Evolutionary conservation across 1,284 basidiomycete genomes (phyloP), one percentile per base, ranked within the genome.

Genomic region (Mycena sp.): DNA sequence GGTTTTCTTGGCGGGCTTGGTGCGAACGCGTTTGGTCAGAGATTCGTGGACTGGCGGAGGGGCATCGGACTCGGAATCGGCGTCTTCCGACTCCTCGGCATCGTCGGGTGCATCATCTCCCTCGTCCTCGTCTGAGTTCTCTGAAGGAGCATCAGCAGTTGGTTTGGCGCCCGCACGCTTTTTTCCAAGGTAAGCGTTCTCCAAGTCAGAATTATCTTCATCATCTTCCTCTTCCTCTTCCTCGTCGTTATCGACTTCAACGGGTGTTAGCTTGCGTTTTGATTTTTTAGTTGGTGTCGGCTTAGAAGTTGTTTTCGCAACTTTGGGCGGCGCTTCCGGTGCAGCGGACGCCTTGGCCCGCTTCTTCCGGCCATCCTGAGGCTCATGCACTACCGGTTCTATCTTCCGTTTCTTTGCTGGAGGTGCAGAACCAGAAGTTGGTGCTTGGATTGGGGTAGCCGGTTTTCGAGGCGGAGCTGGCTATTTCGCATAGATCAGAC

Each of bases 1-100:
- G 1, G 32, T 17, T 28, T 67, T 67, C 48, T 64, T 64, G 3
- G 53, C 50, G 29, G 65, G 52, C 43, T 67, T 67, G 21, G 51
- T 53, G n/a, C 65, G 65, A 19, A 58, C 58, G 28, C 65, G 61
- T 50, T 64, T 63, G 21, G 58, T 56, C 14, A 85, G 56, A 7
- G 81, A 80, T 69, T 86, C 84, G 63, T 86, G 87, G 26, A 85
- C 79, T 4, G 84, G 78, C 21, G 73, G 75, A 3, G 77, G 74
- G 0, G 77, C 71, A 41, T 82, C 78, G 12, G 58, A 10, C 21
- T 64, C 62, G 1, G 61, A 52, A 14, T 62, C 51, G 2, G 41
- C 30, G 17, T 61, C 49, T 12, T 5, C 28, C 6, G 45, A 29
- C 32, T 10, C 37, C 19, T 56, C 48, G 12, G 48, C 41, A 3